These are phyloP conservation scores for Euphorbia celastroides DNA, from an alignment of 441 rosid genomes.

Conservation along the genomic window DNA sequence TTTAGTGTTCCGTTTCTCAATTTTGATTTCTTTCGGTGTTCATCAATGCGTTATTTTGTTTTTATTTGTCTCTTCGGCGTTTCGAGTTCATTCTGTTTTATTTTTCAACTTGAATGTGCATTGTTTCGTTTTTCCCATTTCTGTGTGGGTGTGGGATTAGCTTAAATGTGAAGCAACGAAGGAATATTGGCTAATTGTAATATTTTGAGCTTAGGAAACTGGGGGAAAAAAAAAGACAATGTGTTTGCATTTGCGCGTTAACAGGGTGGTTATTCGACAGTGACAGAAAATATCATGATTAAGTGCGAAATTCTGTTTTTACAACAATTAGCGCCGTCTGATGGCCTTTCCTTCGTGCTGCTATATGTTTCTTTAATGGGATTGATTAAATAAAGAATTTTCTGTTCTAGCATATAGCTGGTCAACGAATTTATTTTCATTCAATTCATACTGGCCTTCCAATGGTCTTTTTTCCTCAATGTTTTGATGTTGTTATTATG, in stretches of 20 bases:
- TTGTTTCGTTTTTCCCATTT: neutral
- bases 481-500: conserved; percentile 6
- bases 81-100: neutral
- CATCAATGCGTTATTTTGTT: neutral
- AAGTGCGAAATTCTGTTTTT: neutral
- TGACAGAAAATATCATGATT: neutral
- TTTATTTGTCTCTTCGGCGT: conserved; percentile 14
- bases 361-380: neutral
- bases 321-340: neutral
- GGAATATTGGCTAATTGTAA: neutral
- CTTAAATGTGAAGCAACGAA: neutral
- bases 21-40: neutral
- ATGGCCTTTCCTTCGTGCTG: neutral
- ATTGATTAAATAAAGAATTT: neutral
- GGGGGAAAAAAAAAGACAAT: neutral
- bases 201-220: neutral
- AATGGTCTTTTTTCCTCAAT: neutral
- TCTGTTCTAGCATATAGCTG: neutral
- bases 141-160: neutral
- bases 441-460: neutral
- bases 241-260: neutral
- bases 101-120: neutral
- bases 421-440: neutral
- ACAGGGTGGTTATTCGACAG: neutral
- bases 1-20: neutral